Base-by-base conservation (phyloP, 2,329 filamentous ascomycete genomes). In the Aureobasidium sp. region DNA sequence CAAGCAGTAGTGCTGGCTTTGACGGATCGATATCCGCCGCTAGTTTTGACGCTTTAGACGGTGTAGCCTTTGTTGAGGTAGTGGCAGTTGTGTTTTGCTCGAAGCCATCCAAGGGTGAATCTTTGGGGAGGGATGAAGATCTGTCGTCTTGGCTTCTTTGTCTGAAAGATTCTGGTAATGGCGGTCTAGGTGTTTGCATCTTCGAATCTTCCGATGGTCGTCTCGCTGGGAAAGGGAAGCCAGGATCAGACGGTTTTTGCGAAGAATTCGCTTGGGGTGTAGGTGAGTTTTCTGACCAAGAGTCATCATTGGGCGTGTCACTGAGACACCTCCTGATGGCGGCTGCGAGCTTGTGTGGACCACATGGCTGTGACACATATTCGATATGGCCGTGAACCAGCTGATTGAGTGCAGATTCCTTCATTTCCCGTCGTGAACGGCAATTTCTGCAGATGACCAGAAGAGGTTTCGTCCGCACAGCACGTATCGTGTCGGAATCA, bases 1-100 rank as follows among this genome's bases (percentile, higher is more conserved):
- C 69, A 3, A 71, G 65, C 13, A 71, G 65, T 15, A 71, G 32
- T 39, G 66, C 68, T 3, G 71, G 64, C 17, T 67, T 53, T 13
- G 59, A 60, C 20, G 53, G 63, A 43, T 53, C 59, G 15, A 64
- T 57, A 44, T 61, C 59, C 3, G 26, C 9, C 24, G 17, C 36
- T 24, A 3, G 32, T 34, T 34, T 34, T 34, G 32, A 34, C 29
- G 5, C n/a, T 5, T 41, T 46, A 5, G 34, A 7, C 5, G 44
- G 46, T 15, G 46, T 44, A 5, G 48, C 26, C 9, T 62, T 46
- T 26, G 50, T 47, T 20, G 55, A 37, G 15, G 47, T 32, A n/a
- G 55, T 59, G 3, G 47, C 41, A 20, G 12, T 47, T 5, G 29
- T 47, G 6, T 29, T 43, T 24, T 59, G 55, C 29, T 59, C 41